Base-by-base conservation (phyloP, 2,329 filamentous ascomycete species). In the Phialophora tarda region DNA sequence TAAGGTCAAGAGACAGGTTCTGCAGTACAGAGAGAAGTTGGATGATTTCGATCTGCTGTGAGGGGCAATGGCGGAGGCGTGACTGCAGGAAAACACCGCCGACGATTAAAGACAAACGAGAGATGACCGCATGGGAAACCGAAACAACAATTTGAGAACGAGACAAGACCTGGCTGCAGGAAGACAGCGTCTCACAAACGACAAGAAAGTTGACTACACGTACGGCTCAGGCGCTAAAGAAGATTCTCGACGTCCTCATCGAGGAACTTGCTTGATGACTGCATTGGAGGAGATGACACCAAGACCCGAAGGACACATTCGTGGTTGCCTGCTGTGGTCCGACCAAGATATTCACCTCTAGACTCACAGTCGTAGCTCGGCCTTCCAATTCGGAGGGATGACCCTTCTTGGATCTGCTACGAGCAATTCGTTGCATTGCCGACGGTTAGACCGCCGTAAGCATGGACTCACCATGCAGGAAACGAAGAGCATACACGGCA, bases 1-100 rank as follows among this genome's bases (percentile, higher is more conserved):
- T 79, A 97, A 97, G 90, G 93, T 98, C 78, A 97, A 96, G 89
- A 87, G 91, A 76, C 95, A 93, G 77, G 96, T 97, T 71, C 89
- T 97, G 87, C 92, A 91, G 80, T 98, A 97, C 78, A 88, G 92
- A 73, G 93, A 97, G 79, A 92, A 96, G 83, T 80, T 97, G 80
- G 94, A 98, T 80, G 94, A 98, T 80, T 98, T 96, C 76, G 94
- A 98, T 81, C 81, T 97, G 76, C 81, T 96, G 74, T 95, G 78
- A 87, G 59, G 7, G 1, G 23, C 7, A 23, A 0, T 17, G 24
- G 4, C 21, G 6, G 48, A 17, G 5, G 14, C 14, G 21, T 51
- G 21, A 24, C 48, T 23, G 23, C 10, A 28, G 14, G 12, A 10
- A 51, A 51, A 51, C 21, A 26, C 23, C 8, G 24, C 14, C 21